Conservation (phyloP, 495 filamentous ascomycete genomes). For the Penicillium herquei region DNA sequence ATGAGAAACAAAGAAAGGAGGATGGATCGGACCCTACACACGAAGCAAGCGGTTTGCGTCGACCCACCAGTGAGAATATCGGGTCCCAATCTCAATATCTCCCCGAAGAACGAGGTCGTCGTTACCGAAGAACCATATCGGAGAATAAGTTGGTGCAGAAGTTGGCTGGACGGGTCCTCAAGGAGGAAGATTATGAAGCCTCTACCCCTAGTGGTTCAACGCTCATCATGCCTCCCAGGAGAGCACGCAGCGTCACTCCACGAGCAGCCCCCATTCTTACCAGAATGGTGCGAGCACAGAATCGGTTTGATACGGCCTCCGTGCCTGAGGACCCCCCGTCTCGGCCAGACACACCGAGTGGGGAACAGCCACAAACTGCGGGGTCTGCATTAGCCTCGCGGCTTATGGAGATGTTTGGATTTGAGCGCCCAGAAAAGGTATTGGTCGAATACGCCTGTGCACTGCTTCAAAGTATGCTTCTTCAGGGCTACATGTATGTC, state of each 20-base stretch:
- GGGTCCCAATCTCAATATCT: slow-evolving; percentile 7
- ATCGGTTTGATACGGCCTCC: slow-evolving; percentile 50
- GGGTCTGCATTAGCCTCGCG: slow-evolving; percentile 58
- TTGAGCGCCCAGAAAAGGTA: slow-evolving; percentile 79
- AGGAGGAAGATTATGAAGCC: slow-evolving; percentile 23
- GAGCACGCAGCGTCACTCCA: slow-evolving; percentile 42
- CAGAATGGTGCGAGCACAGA: slow-evolving; percentile 79
- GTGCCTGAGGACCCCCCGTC: slow-evolving; percentile 21
- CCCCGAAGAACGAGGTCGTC: slow-evolving; percentile 34
- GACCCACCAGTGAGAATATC: background rate
- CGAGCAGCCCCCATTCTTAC: slow-evolving; percentile 72
- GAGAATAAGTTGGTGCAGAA: slow-evolving; percentile 61
- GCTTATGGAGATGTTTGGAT: slow-evolving; percentile 86
- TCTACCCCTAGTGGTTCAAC: slow-evolving; percentile 18
- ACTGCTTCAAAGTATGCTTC: slow-evolving; percentile 84
- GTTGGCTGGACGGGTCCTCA: slow-evolving; percentile 52
- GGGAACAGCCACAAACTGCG: slow-evolving; percentile 23
- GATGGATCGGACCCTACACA: slow-evolving; percentile 4
- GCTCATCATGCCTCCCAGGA: slow-evolving; percentile 21
- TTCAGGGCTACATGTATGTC: slow-evolving; percentile 97
- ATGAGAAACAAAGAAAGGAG: slow-evolving; percentile 15
- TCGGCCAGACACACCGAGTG: slow-evolving; percentile 16
- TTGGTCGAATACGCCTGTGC: slow-evolving; percentile 93
- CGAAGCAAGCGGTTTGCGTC: background rate
- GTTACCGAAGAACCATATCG: slow-evolving; percentile 57